These are phyloP conservation scores for Ceratocystis variospora DNA, from an alignment of 2,329 filamentous ascomycete genomes.

Conservation along the genomic window DNA sequence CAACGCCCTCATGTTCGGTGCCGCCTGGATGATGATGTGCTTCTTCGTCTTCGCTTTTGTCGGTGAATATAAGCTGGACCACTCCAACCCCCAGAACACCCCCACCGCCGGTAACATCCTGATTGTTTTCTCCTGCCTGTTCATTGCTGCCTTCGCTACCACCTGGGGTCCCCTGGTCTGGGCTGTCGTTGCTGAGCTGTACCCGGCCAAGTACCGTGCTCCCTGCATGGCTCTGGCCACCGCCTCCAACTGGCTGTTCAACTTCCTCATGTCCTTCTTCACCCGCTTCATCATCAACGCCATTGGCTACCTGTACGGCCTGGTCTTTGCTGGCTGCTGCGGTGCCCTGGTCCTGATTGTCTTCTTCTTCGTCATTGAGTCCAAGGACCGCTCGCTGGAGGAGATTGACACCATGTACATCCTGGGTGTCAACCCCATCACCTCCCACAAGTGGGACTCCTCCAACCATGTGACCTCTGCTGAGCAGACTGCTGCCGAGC, in stretches of 20 bases:
- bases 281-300: slow-evolving; percentile 59
- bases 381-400: slow-evolving; percentile 56
- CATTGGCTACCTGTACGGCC: slow-evolving; percentile 57
- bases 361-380: slow-evolving; percentile 65
- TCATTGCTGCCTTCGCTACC: slow-evolving; percentile 52
- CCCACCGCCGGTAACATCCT: slow-evolving; percentile 43
- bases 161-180: slow-evolving; percentile 59
- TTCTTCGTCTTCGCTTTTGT: slow-evolving; percentile 39
- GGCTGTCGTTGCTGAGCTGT: slow-evolving; percentile 51
- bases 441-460: slow-evolving; percentile 29
- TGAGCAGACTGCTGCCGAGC: slow-evolving; percentile 18
- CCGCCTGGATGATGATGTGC: slow-evolving; percentile 44
- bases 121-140: slow-evolving; percentile 55
- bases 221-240: slow-evolving; percentile 43
- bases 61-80: slow-evolving; percentile 34
- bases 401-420: slow-evolving; percentile 69
- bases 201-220: slow-evolving; percentile 43
- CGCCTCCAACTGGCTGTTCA: slow-evolving; percentile 50
- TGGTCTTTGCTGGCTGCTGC: slow-evolving; percentile 57
- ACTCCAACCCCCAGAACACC: slow-evolving; percentile 30
- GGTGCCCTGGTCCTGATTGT: slow-evolving; percentile 49
- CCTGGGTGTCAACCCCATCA: slow-evolving; percentile 36
- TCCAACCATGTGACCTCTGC: slow-evolving; percentile 17
- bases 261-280: slow-evolving; percentile 44
- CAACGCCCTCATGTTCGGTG: slow-evolving; percentile 48